phyloP scores from a whole-genome alignment of 352 stramenopile species.

The Phytophthora macrochlamydospora region DNA sequence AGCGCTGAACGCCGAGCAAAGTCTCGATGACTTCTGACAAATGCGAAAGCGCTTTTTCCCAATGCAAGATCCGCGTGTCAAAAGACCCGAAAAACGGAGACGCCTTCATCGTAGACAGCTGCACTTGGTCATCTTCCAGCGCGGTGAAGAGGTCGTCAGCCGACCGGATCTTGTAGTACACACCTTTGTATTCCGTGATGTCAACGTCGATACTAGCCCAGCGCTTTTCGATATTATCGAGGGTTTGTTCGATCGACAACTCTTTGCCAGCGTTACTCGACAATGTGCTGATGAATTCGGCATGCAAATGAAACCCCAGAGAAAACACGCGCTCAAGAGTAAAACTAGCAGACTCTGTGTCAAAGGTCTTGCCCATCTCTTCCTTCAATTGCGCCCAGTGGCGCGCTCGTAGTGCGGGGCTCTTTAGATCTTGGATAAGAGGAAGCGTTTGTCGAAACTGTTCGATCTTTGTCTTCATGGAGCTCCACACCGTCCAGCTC shows the following conservation, averaged over 20 bases:
- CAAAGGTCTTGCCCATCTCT: conserved; percentile 87
- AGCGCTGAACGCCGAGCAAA: conserved; percentile 89
- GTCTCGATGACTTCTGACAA: conserved; percentile 93
- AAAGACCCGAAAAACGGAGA: conserved; percentile 94
- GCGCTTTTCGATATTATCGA: conserved; percentile 88
- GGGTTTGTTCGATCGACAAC: conserved; percentile 90
- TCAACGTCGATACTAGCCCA: conserved; percentile 91
- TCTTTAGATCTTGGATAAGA: conserved; percentile 94
- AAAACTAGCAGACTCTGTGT: conserved; percentile 75
- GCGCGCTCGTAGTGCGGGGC: conserved; percentile 81
- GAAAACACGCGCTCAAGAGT: conserved; percentile 89
- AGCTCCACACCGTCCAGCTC: conserved; percentile 89
- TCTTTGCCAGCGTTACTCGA: conserved; percentile 93
- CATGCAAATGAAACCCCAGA: conserved; percentile 86
- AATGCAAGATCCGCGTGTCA: conserved; percentile 86
- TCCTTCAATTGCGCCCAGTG: conserved; percentile 92
- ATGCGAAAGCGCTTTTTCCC: conserved; percentile 84
- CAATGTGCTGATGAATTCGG: conserved; percentile 92
- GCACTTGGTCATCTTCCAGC: conserved; percentile 92
- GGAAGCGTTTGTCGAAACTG: conserved; percentile 92
- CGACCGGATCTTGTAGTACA: conserved; percentile 93
- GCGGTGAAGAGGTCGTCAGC: conserved; percentile 92
- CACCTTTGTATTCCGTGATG: conserved; percentile 91
- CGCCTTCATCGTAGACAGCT: conserved; percentile 93
- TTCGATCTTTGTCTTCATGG: conserved; percentile 94